Base-by-base conservation (phyloP, 257 asterid species). In the Echium plantagineum region DNA sequence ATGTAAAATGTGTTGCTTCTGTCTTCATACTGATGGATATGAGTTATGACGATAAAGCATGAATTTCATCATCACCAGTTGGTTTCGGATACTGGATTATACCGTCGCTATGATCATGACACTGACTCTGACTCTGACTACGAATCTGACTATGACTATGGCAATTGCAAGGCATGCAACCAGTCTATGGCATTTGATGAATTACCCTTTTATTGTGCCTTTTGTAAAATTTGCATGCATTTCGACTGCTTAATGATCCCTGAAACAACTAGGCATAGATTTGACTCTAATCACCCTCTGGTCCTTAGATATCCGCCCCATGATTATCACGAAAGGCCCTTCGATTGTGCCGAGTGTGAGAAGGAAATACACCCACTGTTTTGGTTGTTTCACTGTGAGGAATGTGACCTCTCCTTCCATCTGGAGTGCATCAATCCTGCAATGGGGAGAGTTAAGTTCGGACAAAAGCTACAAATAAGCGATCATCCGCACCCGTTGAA, bases 291-390 rank as follows among this genome's bases (percentile, higher is more conserved):
- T 0, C 68, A 64, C 8, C 35, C 35, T 20, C 62, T 56, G 12
- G 7, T 20, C 24, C 42, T 64, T 3, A 64, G 51, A 28, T 38
- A 17, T 42, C 61, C 53, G 7, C 54, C 61, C n/a, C 28, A 56
- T 6, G 9, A 2, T 19, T 46, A 54, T 3, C 42, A 46, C 2
- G 19, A 42, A 46, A 4, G 12, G 16, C 49, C 49, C 17, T 64
- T 64, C 57, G 42, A 35, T 31, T 63, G 60, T 52, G 67, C 42
- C 9, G 26, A 19, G 17, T 63, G 68, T 9, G 68, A 63, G 21
- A 53, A 64, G 26, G 47, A 56, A 21, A 57, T 64, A 12, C 42
- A 64, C 17, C 62, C 55, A 15, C 42, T 13, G 1, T 21, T 6
- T 13, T 64, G 68, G 49, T 42, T 42, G 16, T 42, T 10, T 12